Conservation (phyloP, 345 rosid species). For the Citrus medica region DNA sequence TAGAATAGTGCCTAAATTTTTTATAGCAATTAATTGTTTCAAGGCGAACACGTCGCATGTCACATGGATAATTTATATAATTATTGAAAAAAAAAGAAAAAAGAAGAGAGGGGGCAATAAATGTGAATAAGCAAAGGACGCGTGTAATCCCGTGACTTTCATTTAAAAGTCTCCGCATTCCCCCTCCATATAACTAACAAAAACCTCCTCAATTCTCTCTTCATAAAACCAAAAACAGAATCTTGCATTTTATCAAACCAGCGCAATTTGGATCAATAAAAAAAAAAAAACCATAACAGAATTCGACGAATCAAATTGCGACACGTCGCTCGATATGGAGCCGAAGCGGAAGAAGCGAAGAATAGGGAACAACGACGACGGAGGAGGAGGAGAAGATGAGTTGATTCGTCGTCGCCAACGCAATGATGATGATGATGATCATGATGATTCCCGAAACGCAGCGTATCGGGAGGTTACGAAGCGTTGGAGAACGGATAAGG, state of each 20-base stretch:
- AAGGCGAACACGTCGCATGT: background rate
- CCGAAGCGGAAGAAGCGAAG: conserved; percentile 47
- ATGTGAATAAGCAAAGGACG: conserved; percentile 30
- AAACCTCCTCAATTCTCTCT: background rate
- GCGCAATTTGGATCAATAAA: background rate
- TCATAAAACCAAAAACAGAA: background rate
- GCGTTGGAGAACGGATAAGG: conserved; percentile 61
- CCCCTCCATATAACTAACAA: background rate
- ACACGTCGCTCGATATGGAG: conserved; percentile 27
- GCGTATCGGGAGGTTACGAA: background rate
- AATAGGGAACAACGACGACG: conserved; percentile 14
- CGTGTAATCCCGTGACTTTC: conserved; percentile 43
- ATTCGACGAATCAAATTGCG: conserved; percentile 19
- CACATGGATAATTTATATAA: background rate
- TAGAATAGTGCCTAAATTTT: no score
- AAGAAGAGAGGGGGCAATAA: conserved; percentile 12
- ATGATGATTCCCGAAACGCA: background rate
- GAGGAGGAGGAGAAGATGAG: background rate
- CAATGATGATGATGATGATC: background rate
- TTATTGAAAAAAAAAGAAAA: background rate
- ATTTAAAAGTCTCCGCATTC: conserved; percentile 19
- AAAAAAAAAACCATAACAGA: background rate
- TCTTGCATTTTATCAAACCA: background rate
- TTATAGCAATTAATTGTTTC: no score
- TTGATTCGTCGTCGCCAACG: background rate